Percentiles rank a stretch among this genome's conserved stretches.
These are phyloP conservation scores for Phialophora tarda DNA, from an alignment of 2,329 filamentous ascomycete genomes.

Conservation along the genomic window DNA sequence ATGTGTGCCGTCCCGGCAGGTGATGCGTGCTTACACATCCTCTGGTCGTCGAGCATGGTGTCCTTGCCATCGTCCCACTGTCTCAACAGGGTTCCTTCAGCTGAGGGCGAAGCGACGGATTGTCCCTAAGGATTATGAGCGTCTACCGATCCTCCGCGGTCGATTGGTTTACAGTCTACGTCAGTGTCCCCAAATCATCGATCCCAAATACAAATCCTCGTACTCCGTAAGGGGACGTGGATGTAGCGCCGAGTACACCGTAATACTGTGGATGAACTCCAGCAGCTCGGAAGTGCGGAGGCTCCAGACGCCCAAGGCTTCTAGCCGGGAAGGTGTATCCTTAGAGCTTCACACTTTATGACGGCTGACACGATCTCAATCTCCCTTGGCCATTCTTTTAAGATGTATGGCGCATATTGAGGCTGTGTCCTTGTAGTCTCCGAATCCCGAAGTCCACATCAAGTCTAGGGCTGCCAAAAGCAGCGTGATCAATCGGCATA, in stretches of 20 bases:
- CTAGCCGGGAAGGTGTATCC: background rate
- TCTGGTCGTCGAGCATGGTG: background rate
- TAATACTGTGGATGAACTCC: background rate
- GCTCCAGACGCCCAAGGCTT: background rate
- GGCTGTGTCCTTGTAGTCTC: conserved; percentile 14
- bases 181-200: background rate
- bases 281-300: background rate
- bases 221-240: background rate
- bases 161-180: background rate
- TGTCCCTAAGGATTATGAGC: background rate
- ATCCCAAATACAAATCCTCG: background rate
- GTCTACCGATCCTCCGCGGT: background rate
- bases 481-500: background rate
- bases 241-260: background rate
- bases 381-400: background rate
- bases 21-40: conserved; percentile 20
- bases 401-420: background rate
- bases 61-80: conserved; percentile 13
- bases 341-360: background rate
- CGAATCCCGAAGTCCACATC: conserved; percentile 12
- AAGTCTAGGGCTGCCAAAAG: background rate
- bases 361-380: conserved; percentile 3
- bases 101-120: background rate
- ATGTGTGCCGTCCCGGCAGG: background rate
- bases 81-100: background rate